Conservation (phyloP, 139 green algal species). For the Micromonas pusilla region DNA sequence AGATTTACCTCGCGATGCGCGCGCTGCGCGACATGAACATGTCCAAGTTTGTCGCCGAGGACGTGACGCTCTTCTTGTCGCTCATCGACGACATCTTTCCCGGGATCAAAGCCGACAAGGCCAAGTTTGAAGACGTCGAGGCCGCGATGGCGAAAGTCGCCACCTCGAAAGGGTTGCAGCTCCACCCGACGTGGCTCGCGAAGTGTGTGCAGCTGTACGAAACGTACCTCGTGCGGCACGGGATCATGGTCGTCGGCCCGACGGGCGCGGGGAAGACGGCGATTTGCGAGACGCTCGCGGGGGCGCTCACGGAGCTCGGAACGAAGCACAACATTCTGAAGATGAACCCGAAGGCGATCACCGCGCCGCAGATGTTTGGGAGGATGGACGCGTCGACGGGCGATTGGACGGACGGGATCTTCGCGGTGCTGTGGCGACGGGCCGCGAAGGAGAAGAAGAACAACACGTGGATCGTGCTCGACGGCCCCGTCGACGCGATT, state of each 20-base stretch:
- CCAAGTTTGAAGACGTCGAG: conserved; percentile 67
- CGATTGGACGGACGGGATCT: conserved; percentile 77
- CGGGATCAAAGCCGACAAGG: conserved; percentile 41
- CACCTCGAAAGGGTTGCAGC: conserved; percentile 22
- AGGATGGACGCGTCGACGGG: conserved; percentile 64
- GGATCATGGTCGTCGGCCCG: conserved; percentile 77
- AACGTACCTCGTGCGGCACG: conserved; percentile 73
- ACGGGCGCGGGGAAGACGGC: conserved; percentile 79
- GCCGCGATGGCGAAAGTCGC: conserved; percentile 74
- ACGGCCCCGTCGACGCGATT: conserved; percentile 75
- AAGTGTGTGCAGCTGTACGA: conserved; percentile 82
- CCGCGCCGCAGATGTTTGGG: conserved; percentile 66
- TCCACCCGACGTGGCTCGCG: conserved; percentile 60
- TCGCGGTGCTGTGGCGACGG: conserved; percentile 69
- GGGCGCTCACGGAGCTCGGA: conserved; percentile 65
- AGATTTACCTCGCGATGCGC: conserved; percentile 73
- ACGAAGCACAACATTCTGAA: conserved; percentile 62
- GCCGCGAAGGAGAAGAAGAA: conserved; percentile 69
- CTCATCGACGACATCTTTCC: conserved; percentile 71
- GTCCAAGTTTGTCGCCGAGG: conserved; percentile 81
- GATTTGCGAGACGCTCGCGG: conserved; percentile 70
- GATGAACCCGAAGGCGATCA: conserved; percentile 70
- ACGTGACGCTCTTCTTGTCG: conserved; percentile 74
- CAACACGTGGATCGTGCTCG: conserved; percentile 68
- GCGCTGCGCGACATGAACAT: conserved; percentile 84